Evolutionary conservation across 495 filamentous ascomycete genomes (phyloP), one percentile per base, ranked within the genome.

Genomic region (Penicillium taxi): DNA sequence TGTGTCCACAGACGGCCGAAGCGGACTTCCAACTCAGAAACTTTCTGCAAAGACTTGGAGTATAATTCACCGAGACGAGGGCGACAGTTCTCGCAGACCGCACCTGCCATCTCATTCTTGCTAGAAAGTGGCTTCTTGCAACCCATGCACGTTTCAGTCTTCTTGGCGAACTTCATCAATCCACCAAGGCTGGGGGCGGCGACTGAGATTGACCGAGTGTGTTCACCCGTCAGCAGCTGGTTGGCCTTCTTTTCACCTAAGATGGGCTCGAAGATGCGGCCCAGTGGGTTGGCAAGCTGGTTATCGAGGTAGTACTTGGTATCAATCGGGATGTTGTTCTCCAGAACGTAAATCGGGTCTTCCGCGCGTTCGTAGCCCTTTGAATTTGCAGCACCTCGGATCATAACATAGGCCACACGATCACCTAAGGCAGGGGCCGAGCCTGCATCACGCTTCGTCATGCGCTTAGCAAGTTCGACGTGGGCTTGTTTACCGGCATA

Each of bases 231-330:
- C 9, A 82, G 77, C 18, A 99, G 70, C 30, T 83, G 81, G 23
- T 76, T 78, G 14, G 86, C 82, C 59, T 89, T 93, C 51, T 84
- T 85, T 58, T 94, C 88, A 6, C 91, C 91, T 3, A 96, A 68
- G 36, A 96, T 96, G 22, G 90, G 89, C 53, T 96, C 91, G 71
- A 99, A 99, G 55, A 99, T 99, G 53, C 91, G 79, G 6, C 80
- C 80, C 0, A 99, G 72, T 0, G 91, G 91, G 53, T 96, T 96
- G 5, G 91, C 81, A 5, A 99, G 82, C 60, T 99, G 91, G 58
- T 99, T 96, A 50, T 96, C 93, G 5, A 99, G 81, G 57, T 99
- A 99, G 68, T 99, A 99, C 57, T 84, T 94, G 2, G 93, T 96
- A 62, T 99, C 91, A 54, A 99, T 91, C 9, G 91, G 93, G 29